A percentile compares a stretch with the other conserved stretches of the same genome.
Evolutionary conservation across 2,329 filamentous ascomycete species (phyloP).

Genomic region (Bipolaris sorokiniana): DNA sequence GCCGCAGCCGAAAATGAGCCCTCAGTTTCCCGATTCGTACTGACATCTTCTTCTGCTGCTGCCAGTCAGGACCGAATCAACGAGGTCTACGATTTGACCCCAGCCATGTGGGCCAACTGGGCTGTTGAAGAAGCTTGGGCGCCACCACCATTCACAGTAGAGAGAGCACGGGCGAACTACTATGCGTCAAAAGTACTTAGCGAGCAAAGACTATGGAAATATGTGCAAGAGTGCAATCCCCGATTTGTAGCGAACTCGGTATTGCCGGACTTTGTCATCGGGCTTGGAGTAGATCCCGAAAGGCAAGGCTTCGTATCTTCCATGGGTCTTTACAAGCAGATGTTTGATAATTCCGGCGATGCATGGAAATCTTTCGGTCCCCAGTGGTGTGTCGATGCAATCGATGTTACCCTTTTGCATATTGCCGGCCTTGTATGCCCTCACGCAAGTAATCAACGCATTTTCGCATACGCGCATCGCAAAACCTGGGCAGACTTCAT

Average conservation of each 20-base stretch:
- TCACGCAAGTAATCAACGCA: constrained; percentile 53
- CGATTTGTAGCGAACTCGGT: constrained; percentile 51
- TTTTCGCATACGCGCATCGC: constrained; percentile 58
- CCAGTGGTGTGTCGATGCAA: constrained; percentile 57
- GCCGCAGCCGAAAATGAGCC: constrained; percentile 7
- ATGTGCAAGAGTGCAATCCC: constrained; percentile 49
- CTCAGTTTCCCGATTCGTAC: constrained; percentile 42
- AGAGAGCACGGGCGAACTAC: constrained; percentile 45
- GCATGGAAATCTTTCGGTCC: constrained; percentile 9
- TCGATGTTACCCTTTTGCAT: constrained; percentile 58
- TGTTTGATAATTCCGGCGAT: constrained; percentile 6
- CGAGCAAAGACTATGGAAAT: constrained; percentile 55
- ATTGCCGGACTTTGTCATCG: constrained; percentile 31
- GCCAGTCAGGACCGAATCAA: constrained; percentile 39
- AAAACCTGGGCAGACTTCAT: constrained; percentile 55
- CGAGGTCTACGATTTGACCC: constrained; percentile 20
- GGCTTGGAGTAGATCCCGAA: neutral
- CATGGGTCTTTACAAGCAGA: constrained; percentile 1
- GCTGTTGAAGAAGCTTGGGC: constrained; percentile 25
- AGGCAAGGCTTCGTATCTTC: neutral
- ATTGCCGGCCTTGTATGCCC: constrained; percentile 56
- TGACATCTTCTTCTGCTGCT: constrained; percentile 48
- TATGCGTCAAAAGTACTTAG: constrained; percentile 53
- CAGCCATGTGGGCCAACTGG: constrained; percentile 5
- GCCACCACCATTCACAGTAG: constrained; percentile 36